These are phyloP conservation scores for Yamadazyma nakazawae DNA, from an alignment of 805 yeast species.

Conservation along the genomic window DNA sequence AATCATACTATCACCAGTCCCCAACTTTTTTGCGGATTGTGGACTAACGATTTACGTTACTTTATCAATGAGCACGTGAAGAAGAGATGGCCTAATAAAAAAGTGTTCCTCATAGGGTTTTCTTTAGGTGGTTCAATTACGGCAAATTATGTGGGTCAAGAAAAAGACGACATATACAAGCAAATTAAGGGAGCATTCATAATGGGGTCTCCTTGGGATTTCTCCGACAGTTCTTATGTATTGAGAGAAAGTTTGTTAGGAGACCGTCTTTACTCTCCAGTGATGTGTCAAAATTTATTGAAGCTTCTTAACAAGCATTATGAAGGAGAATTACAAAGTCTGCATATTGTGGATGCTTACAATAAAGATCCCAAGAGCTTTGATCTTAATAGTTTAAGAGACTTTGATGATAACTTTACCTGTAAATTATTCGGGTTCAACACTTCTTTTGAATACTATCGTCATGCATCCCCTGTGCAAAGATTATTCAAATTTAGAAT, in stretches of 20 bases:
- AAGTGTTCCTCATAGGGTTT: constrained; percentile 63
- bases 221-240: constrained; percentile 50
- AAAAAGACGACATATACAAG: constrained; percentile 43
- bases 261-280: constrained; percentile 38
- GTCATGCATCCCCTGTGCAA: constrained; percentile 60
- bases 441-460: constrained; percentile 59
- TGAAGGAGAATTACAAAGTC: constrained; percentile 23
- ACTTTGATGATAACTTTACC: constrained; percentile 63
- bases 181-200: constrained; percentile 57
- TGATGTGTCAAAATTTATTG: constrained; percentile 39
- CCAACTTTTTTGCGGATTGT: constrained; percentile 60
- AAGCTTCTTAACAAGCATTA: constrained; percentile 29
- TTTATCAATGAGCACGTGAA: constrained; percentile 50
- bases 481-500: constrained; percentile 54
- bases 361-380: constrained; percentile 27
- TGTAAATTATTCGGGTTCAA: constrained; percentile 61
- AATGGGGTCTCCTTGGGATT: constrained; percentile 73
- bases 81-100: constrained; percentile 55
- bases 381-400: constrained; percentile 39
- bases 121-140: constrained; percentile 70
- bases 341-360: constrained; percentile 24
- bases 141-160: constrained; percentile 70
- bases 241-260: constrained; percentile 41
- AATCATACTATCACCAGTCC: constrained; percentile 70
- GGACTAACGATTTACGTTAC: constrained; percentile 67